phyloP scores from a whole-genome alignment of 108 stramenopile species.

The Skeletonema menzelii region DNA sequence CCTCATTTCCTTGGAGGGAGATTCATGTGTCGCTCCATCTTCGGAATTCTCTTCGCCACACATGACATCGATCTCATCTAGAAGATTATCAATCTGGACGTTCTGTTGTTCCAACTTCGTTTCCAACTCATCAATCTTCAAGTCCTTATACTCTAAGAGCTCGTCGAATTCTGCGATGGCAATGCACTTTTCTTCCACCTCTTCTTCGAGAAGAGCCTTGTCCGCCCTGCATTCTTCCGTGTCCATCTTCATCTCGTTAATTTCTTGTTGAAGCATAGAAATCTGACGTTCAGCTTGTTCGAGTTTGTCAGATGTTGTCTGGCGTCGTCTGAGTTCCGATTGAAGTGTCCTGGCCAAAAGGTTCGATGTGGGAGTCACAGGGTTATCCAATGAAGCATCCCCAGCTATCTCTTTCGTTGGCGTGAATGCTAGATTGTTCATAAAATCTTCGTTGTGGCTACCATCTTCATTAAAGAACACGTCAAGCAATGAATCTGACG shows the following conservation, averaged over 20 bases:
- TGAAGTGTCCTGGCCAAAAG: conserved; percentile 36
- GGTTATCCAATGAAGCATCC: background rate
- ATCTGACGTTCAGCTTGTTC: conserved; percentile 17
- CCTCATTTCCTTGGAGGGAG: conserved; percentile 22
- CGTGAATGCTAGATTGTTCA: conserved; percentile 20
- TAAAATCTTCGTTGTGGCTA: conserved; percentile 13
- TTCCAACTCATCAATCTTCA: conserved; percentile 16
- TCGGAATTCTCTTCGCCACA: background rate
- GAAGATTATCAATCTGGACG: conserved; percentile 19
- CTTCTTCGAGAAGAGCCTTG: conserved; percentile 42
- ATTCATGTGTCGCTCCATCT: conserved; percentile 2
- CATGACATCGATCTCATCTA: conserved; percentile 25
- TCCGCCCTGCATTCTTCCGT: conserved; percentile 48
- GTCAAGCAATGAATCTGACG: conserved; percentile 5
- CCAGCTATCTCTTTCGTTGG: conserved; percentile 6
- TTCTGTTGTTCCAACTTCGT: conserved; percentile 16
- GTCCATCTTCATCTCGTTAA: conserved; percentile 42
- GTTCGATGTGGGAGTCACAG: conserved; percentile 23
- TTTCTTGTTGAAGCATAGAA: conserved; percentile 18
- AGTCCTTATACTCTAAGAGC: conserved; percentile 7
- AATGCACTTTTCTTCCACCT: conserved; percentile 32
- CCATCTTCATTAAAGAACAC: conserved; percentile 18
- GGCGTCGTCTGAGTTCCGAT: conserved; percentile 31
- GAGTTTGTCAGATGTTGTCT: conserved; percentile 11
- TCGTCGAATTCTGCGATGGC: conserved; percentile 8